These are phyloP conservation scores for Eucalyptus leucophloia DNA, from an alignment of 345 rosid genomes.

Conservation along the genomic window DNA sequence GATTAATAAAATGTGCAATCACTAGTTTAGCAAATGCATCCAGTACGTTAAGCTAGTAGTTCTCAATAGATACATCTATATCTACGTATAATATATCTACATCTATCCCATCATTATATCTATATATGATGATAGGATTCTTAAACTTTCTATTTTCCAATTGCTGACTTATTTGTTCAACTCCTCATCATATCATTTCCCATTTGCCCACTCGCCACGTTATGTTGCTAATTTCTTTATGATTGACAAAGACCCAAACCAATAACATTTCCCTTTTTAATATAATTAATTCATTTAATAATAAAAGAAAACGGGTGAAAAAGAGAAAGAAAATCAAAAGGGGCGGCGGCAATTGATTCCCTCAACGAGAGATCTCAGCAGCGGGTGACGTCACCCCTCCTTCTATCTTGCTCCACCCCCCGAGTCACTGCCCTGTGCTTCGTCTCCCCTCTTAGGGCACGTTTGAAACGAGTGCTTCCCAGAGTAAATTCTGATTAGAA, in stretches of 20 bases:
- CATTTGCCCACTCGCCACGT: neutral
- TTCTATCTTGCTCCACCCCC: too few relatives aligned
- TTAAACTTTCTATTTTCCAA: neutral
- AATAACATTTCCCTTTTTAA: neutral
- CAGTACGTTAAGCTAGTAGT: neutral
- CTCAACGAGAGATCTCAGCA: neutral
- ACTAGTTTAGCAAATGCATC: neutral
- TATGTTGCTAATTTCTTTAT: neutral
- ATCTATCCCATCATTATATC: too few relatives aligned
- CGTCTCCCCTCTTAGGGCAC: too few relatives aligned
- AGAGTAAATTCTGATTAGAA: too few relatives aligned
- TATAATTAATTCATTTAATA: too few relatives aligned
- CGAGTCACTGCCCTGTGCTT: too few relatives aligned
- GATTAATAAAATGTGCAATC: neutral
- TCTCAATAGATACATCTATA: too few relatives aligned
- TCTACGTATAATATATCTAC: too few relatives aligned
- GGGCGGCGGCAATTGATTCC: neutral
- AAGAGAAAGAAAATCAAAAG: too few relatives aligned
- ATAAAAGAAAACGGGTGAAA: neutral
- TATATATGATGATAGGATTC: neutral
- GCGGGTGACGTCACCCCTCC: too few relatives aligned
- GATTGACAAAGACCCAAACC: neutral
- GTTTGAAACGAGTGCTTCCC: too few relatives aligned
- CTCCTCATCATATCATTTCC: neutral
- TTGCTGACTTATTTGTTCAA: fast-evolving